These are phyloP conservation scores for Begonia masoniana DNA, from an alignment of 306 rosid genomes.

Conservation along the genomic window DNA sequence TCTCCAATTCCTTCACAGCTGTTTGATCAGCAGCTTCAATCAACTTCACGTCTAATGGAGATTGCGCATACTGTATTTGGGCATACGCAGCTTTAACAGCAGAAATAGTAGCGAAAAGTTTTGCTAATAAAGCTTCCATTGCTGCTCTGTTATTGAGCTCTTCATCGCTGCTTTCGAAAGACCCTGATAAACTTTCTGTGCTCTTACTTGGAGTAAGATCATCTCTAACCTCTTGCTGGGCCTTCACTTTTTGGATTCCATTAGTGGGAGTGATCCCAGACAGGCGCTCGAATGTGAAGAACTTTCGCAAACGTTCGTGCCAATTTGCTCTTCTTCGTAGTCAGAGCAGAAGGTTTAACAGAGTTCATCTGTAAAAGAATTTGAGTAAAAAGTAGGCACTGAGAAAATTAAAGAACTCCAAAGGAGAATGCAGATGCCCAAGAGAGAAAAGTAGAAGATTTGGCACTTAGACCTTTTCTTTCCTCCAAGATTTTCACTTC, in stretches of 20 bases:
- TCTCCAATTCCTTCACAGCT: constrained; percentile 54
- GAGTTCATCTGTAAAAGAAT: constrained; percentile 50
- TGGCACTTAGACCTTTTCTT: no score
- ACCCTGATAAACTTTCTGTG: constrained; percentile 24
- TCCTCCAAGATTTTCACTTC: no score
- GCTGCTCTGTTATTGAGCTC: constrained; percentile 36
- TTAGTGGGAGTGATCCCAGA: constrained; percentile 46
- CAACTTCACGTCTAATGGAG: constrained; percentile 51
- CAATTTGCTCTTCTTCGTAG: constrained; percentile 31
- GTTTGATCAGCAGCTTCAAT: constrained; percentile 64
- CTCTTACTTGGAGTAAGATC: constrained; percentile 9
- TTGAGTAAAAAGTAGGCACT: no score
- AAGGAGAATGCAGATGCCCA: no score
- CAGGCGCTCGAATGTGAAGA: constrained; percentile 34
- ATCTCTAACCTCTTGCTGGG: constrained; percentile 1
- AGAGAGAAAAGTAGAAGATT: no score
- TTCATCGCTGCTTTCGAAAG: constrained; percentile 10
- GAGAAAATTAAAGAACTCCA: no score
- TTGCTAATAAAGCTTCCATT: constrained; percentile 64
- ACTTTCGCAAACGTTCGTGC: constrained; percentile 46
- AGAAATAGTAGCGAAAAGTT: constrained; percentile 69
- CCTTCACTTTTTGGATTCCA: constrained; percentile 56
- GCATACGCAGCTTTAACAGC: constrained; percentile 77
- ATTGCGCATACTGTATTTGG: constrained; percentile 76
- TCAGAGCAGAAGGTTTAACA: constrained; percentile 38